Conservation (phyloP, 805 yeast genomes). For the Yamadazyma kitorensis region DNA sequence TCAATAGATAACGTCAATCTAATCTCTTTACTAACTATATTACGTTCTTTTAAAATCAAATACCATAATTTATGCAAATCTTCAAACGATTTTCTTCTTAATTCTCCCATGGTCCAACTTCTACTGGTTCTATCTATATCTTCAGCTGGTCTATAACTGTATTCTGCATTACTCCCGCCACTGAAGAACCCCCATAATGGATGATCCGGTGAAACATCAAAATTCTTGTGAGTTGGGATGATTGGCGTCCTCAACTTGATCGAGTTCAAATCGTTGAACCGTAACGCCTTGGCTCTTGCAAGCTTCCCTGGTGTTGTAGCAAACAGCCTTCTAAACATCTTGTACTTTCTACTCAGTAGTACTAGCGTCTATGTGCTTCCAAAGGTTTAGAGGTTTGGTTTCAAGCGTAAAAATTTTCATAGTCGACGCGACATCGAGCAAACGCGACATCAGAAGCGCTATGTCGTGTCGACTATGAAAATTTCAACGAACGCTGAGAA, state of each 20-base stretch:
- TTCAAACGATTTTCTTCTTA: conserved; percentile 86
- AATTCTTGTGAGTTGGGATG: conserved; percentile 73
- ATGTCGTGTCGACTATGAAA: too few relatives aligned
- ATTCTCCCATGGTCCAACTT: conserved; percentile 84
- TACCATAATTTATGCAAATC: conserved; percentile 94
- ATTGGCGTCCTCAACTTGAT: conserved; percentile 75
- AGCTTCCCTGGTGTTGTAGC: too few relatives aligned
- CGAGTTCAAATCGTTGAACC: conserved; percentile 24
- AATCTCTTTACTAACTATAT: conserved; percentile 71
- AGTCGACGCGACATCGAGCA: too few relatives aligned
- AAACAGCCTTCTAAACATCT: too few relatives aligned
- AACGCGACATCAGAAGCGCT: too few relatives aligned
- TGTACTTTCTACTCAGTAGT: too few relatives aligned
- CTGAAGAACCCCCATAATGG: conserved; percentile 93
- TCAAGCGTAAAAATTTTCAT: too few relatives aligned
- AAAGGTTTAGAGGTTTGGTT: too few relatives aligned
- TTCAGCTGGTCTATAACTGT: conserved; percentile 57
- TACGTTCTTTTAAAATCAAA: conserved; percentile 77
- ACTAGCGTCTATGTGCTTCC: too few relatives aligned
- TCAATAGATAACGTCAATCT: conserved; percentile 46
- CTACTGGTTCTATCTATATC: conserved; percentile 54
- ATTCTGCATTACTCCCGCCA: conserved; percentile 46
- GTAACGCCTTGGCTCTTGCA: conserved; percentile 27
- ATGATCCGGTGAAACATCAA: conserved; percentile 76
- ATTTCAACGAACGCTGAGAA: too few relatives aligned